These are phyloP conservation scores for Lachnum nothofagi DNA, from an alignment of 2,329 filamentous ascomycete genomes.

Conservation along the genomic window DNA sequence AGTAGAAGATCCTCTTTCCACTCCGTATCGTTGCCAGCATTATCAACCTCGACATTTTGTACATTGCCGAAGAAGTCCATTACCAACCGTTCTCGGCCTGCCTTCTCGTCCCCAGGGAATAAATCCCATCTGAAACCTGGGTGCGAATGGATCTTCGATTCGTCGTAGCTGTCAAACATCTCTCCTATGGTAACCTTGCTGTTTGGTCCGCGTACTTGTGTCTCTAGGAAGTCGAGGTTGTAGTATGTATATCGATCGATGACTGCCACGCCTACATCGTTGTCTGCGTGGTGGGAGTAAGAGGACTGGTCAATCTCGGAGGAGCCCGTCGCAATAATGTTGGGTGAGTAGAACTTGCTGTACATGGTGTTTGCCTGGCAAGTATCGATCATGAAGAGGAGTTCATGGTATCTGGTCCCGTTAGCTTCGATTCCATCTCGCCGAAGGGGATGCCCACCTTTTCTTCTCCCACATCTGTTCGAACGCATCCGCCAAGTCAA, in stretches of 20 bases:
- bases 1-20: conserved; percentile 70
- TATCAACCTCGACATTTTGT: conserved; percentile 87
- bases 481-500: conserved; percentile 93
- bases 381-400: conserved; percentile 99
- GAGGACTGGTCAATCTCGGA: conserved; percentile 93
- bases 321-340: conserved; percentile 96
- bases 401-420: conserved; percentile 72
- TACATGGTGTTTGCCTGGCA: conserved; percentile 99
- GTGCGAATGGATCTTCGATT: conserved; percentile 86
- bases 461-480: conserved; percentile 99
- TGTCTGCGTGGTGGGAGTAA: conserved; percentile 96
- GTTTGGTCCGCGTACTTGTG: conserved; percentile 76
- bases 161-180: conserved; percentile 93
- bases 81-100: conserved; percentile 72
- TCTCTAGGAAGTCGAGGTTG: conserved; percentile 93
- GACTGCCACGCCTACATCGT: conserved; percentile 94
- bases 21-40: conserved; percentile 41
- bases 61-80: conserved; percentile 99
- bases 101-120: conserved; percentile 78
- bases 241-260: conserved; percentile 99
- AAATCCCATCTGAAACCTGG: conserved; percentile 91
- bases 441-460: conserved; percentile 48
- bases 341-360: conserved; percentile 93
- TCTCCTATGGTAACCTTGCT: conserved; percentile 89
- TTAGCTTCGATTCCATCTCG: conserved; percentile 4